Evolutionary conservation across 352 stramenopile species (phyloP).

Genomic region (Globisporangium spinosum): DNA sequence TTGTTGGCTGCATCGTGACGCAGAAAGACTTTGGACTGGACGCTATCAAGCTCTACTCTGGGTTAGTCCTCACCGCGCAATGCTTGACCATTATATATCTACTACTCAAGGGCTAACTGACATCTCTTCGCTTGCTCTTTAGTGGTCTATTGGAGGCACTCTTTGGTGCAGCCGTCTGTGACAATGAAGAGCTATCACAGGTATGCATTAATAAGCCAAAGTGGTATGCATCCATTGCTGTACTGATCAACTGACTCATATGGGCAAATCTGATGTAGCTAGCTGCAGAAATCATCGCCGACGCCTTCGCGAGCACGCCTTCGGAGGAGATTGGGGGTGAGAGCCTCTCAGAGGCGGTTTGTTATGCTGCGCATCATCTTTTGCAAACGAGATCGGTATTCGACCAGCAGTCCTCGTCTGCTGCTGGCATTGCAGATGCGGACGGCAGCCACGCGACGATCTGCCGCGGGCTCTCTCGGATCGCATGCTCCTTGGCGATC

Average conservation of each 20-base stretch:
- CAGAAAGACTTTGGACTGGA: slow-evolving; percentile 49
- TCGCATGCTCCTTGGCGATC: slow-evolving; percentile 44
- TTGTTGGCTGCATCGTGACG: slow-evolving; percentile 47
- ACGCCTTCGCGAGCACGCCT: slow-evolving; percentile 43
- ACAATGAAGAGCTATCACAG: slow-evolving; percentile 40
- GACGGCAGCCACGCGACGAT: slow-evolving; percentile 12
- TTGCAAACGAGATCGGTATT: slow-evolving; percentile 27
- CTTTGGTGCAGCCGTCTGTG: slow-evolving; percentile 28
- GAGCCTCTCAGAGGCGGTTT: slow-evolving; percentile 23
- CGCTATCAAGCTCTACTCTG: slow-evolving; percentile 32
- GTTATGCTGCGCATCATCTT: slow-evolving; percentile 25
- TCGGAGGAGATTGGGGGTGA: slow-evolving; percentile 17
- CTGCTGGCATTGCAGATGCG: slow-evolving; percentile 13
- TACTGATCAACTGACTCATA: neutral
- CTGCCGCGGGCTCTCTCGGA: slow-evolving; percentile 37
- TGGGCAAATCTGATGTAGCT: slow-evolving; percentile 28
- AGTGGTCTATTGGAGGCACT: slow-evolving; percentile 40
- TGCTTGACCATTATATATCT: neutral
- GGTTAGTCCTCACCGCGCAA: slow-evolving; percentile 18
- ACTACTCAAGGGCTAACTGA: too few species aligned
- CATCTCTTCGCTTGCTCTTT: too few species aligned
- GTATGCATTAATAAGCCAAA: slow-evolving; percentile 19
- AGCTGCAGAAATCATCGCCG: slow-evolving; percentile 53
- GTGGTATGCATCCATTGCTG: neutral
- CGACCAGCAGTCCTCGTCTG: slow-evolving; percentile 7